Percentiles rank a stretch among this genome's conserved stretches.
Evolutionary conservation across 192 early-diverging fungal genomes (phyloP).

Genomic region (Backusella tarrabulga): DNA sequence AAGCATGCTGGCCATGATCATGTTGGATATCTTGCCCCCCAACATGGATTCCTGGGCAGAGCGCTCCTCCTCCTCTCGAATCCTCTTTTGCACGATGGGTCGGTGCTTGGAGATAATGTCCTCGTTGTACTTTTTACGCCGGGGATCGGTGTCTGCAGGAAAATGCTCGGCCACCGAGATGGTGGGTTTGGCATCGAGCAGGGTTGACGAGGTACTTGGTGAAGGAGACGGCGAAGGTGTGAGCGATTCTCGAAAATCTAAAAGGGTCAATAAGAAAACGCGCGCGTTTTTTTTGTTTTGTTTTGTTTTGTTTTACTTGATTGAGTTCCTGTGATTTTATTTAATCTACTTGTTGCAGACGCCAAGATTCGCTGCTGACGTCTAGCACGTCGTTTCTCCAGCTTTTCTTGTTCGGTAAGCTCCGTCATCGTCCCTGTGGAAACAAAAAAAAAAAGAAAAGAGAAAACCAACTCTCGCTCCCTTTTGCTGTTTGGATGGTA

Average conservation of each 20-base stretch:
- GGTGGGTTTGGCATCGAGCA: not conserved
- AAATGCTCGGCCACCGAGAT: constrained; percentile 9
- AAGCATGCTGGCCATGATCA: not conserved
- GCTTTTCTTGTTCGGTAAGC: constrained; percentile 29
- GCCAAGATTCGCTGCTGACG: constrained; percentile 34
- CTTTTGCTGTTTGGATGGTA: not conserved
- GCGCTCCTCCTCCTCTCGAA: constrained; percentile 15
- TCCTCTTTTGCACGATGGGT: constrained; percentile 16
- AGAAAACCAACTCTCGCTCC: not conserved
- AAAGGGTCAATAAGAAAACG: not conserved
- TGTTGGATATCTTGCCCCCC: not conserved
- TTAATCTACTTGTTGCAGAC: constrained; percentile 30
- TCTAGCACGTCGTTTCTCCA: constrained; percentile 25
- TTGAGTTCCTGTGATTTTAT: constrained; percentile 35
- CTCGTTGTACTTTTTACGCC: not conserved
- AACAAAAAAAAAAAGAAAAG: not conserved
- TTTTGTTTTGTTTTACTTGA: constrained; percentile 15
- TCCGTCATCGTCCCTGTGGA: not conserved
- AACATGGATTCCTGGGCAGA: constrained; percentile 9
- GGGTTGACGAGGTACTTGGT: not conserved
- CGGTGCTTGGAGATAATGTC: constrained; percentile 25
- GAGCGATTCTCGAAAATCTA: not conserved
- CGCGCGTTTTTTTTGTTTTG: not conserved
- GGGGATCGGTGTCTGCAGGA: not conserved
- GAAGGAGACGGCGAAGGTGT: constrained; percentile 17